phyloP scores from a whole-genome alignment of 2,329 filamentous ascomycete species.

The Cercospora berteroae region DNA sequence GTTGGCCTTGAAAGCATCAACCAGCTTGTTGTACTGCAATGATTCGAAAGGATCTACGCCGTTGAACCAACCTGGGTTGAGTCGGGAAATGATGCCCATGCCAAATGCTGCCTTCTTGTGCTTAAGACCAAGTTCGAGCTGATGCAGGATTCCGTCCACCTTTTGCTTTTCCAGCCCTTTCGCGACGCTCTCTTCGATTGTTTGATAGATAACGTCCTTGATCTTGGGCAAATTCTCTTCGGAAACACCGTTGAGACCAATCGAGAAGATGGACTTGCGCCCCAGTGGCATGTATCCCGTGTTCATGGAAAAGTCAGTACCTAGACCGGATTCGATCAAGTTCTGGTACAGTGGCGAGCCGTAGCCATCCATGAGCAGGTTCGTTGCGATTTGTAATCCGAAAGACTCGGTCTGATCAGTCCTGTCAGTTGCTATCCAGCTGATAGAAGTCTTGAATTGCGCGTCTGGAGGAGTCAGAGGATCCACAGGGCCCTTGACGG shows the following conservation, averaged over 20 bases:
- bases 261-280: conserved; percentile 79
- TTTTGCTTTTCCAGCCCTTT: conserved; percentile 87
- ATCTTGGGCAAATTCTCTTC: conserved; percentile 75
- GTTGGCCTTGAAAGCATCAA: conserved; percentile 74
- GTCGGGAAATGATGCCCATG: conserved; percentile 80
- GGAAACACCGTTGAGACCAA: conserved; percentile 87
- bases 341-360: conserved; percentile 89
- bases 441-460: conserved; percentile 90
- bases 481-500: conserved; percentile 77
- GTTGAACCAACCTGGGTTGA: conserved; percentile 93
- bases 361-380: conserved; percentile 87
- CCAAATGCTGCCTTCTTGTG: conserved; percentile 97
- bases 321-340: conserved; percentile 83
- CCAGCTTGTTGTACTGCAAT: conserved; percentile 86
- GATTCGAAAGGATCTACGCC: conserved; percentile 89
- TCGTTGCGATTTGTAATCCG: conserved; percentile 76
- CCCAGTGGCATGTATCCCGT: conserved; percentile 81
- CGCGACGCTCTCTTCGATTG: conserved; percentile 65
- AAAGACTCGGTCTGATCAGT: conserved; percentile 85
- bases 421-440: conserved; percentile 85
- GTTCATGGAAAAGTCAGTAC: conserved; percentile 92
- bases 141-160: conserved; percentile 89
- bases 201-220: conserved; percentile 69
- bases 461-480: conserved; percentile 80
- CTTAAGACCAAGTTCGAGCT: conserved; percentile 87